phyloP scores from a whole-genome alignment of 768 basidiomycete species.

The Tylopilus rubrobrunneus region DNA sequence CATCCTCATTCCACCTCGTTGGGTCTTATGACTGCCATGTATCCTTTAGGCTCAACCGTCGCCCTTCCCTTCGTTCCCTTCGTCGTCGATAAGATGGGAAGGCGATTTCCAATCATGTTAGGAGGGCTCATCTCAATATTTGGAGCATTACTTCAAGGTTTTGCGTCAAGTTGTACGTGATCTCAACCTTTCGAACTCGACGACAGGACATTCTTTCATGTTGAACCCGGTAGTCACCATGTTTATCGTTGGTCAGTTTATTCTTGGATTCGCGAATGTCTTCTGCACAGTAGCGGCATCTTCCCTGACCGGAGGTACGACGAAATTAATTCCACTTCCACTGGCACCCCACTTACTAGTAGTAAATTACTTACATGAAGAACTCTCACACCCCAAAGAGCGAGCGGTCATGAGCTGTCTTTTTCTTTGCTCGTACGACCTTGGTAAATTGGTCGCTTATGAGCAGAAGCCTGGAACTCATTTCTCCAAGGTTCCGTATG shows the following conservation, averaged over 20 bases:
- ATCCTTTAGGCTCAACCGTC: conserved; percentile 53
- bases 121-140: not conserved
- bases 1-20: conserved; percentile 49
- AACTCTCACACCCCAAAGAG: conserved; percentile 24
- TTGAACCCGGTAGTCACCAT: not conserved
- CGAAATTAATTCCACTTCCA: not conserved
- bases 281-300: conserved; percentile 8
- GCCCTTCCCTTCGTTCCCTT: conserved; percentile 41
- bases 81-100: conserved; percentile 1
- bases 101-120: not conserved
- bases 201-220: too few relatives aligned
- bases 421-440: conserved; percentile 6
- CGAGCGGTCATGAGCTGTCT: conserved; percentile 13
- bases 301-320: conserved; percentile 21
- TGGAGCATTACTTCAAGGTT: not conserved
- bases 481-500: conserved; percentile 10
- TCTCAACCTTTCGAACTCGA: not conserved
- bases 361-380: not conserved
- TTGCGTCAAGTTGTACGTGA: not conserved
- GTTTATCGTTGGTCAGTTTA: not conserved
- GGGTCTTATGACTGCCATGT: conserved; percentile 55
- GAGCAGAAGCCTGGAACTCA: not conserved
- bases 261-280: not conserved
- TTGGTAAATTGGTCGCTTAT: conserved; percentile 5
- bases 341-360: too few relatives aligned